phyloP scores from a whole-genome alignment of 768 basidiomycete genomes.

The Agaricus sinodeliciosus region DNA sequence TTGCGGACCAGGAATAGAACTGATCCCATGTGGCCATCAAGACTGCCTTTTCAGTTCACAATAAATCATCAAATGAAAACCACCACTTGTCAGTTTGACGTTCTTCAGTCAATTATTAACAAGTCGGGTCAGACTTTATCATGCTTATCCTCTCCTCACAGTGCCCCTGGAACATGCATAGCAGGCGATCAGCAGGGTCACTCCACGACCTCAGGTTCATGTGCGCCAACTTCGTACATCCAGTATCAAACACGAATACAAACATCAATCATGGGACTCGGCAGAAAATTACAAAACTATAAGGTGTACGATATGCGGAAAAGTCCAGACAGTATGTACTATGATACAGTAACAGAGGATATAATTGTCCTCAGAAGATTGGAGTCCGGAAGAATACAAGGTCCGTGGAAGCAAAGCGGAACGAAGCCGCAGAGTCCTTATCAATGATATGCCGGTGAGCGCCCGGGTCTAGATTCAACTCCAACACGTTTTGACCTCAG shows the following conservation, averaged over 20 bases:
- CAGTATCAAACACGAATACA: neutral
- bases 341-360: constrained; percentile 9
- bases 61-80: too few relatives aligned
- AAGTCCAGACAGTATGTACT: neutral
- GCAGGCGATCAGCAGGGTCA: neutral
- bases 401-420: constrained; percentile 1
- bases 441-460: neutral
- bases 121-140: too few relatives aligned
- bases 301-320: neutral
- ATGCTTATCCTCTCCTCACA: too few relatives aligned
- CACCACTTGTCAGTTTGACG: too few relatives aligned
- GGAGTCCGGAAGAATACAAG: constrained; percentile 4
- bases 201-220: neutral
- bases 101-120: too few relatives aligned
- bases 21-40: too few relatives aligned
- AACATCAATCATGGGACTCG: neutral
- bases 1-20: too few relatives aligned
- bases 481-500: neutral
- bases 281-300: neutral
- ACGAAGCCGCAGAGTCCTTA: neutral
- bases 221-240: neutral
- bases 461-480: neutral
- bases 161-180: too few relatives aligned
- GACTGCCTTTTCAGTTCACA: too few relatives aligned
- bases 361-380: constrained; percentile 3